phyloP scores from a whole-genome alignment of 768 basidiomycete species.

The Albatrellus ellisii region DNA sequence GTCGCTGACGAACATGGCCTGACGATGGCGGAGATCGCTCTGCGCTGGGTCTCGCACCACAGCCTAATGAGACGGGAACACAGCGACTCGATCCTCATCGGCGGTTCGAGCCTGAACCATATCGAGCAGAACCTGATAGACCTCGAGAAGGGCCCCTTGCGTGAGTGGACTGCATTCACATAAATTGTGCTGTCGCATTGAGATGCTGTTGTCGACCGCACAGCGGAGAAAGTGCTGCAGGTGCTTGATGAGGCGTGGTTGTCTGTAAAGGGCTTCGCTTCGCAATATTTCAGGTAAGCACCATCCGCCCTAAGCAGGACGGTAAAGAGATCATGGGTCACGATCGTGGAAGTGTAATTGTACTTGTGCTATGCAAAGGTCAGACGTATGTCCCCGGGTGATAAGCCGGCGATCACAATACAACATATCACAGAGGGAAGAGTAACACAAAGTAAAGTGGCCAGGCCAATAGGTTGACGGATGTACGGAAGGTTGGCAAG shows the following conservation, averaged over 20 bases:
- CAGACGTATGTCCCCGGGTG: too few species aligned
- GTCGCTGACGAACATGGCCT: slow-evolving; percentile 26
- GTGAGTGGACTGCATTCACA: slow-evolving; percentile 20
- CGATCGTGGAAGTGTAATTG: too few species aligned
- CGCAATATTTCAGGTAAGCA: slow-evolving; percentile 11
- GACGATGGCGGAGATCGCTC: slow-evolving; percentile 27
- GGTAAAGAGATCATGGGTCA: too few species aligned
- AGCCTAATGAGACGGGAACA: slow-evolving; percentile 32
- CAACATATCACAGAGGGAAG: too few species aligned
- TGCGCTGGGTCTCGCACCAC: slow-evolving; percentile 38
- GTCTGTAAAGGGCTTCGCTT: slow-evolving; percentile 9
- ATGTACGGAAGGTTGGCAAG: too few species aligned
- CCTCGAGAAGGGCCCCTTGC: slow-evolving; percentile 45
- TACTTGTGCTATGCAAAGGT: too few species aligned
- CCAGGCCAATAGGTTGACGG: too few species aligned
- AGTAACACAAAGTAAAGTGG: too few species aligned
- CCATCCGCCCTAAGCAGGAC: too few species aligned
- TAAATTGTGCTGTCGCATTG: neutral
- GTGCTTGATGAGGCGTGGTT: slow-evolving; percentile 15
- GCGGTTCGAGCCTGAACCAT: slow-evolving; percentile 45
- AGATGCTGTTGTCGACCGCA: neutral
- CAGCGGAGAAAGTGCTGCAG: slow-evolving; percentile 14
- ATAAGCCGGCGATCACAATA: too few species aligned
- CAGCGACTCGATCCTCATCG: slow-evolving; percentile 44
- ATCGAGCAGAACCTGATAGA: slow-evolving; percentile 42